Evolutionary conservation across 2,329 filamentous ascomycete genomes (phyloP), one percentile per base, ranked within the genome.

Genomic region (Cladosporium sp.): DNA sequence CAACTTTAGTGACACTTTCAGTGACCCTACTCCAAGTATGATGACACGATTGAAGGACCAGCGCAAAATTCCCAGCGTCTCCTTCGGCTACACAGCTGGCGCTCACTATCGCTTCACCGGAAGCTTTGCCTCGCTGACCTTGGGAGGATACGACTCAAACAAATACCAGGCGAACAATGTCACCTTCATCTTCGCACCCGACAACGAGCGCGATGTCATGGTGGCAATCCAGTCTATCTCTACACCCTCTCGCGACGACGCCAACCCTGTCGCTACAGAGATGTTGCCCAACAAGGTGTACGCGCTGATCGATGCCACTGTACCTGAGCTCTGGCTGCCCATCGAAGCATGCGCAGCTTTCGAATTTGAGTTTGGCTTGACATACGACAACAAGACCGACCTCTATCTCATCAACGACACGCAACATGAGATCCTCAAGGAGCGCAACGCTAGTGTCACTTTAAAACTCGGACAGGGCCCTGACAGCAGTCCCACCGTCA

Each of bases 41-140:
- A 78, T 83, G 74, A 76, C 76, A 1, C 68, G 71, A 60, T 84
- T 90, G 51, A 84, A 88, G 72, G 76, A 82, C 13, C 81, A 84
- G 65, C 84, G 85, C 10, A 79, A 78, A 65, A 90, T 92, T 57
- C 88, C 89, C 1, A 92, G 90, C 74, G 82, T 91, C 67, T 91
- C 88, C 49, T 92, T 90, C 74, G 89, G 88, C 60, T 93, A 89
- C 75, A 92, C 90, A 3, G 90, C 90, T 48, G 91, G 91, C 18
- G 89, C 89, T n/a, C 84, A 84, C 67, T 92, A 92, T 72, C 83
- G 88, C 2, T 70, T 53, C 49, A 71, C 73, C 16, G 75, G 73
- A 8, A 75, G 79, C n/a, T 74, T 77, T 11, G 77, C 73, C 16
- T 81, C 79, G 32, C 76, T 92, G 54, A 90, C 88, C 0, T 78